Evolutionary conservation across 2,329 filamentous ascomycete species (phyloP), one percentile per base, ranked within the genome.

Genomic region (Arachnomyces sp.): DNA sequence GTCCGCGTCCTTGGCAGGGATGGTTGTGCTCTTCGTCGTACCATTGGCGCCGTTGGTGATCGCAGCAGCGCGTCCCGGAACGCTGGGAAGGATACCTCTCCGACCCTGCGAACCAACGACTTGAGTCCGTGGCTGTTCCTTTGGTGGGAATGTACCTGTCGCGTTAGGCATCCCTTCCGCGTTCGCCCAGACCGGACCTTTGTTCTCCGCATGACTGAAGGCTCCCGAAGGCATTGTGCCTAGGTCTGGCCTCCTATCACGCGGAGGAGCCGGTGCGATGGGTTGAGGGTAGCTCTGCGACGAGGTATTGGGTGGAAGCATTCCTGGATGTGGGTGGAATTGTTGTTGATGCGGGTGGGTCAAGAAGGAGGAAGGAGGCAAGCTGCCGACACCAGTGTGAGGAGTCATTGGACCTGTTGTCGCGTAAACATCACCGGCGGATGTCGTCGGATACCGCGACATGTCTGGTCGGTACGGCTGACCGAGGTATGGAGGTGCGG

Each of bases 31-130:
- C 74, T 95, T 93, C 7, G 77, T 74, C 21, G 77, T 72, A 32
- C 77, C 75, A 49, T 78, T 80, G 32, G 86, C 56, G 25, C 64
- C 65, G 47, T 70, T 66, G 34, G 82, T 71, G 25, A 85, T 80
- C 17, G 87, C 86, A 39, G 86, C 80, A 41, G 88, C 85, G 44
- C 88, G 76, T 32, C 89, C 89, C 21, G 88, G 87, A 46, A 89
- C 88, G 54, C 88, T 95, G 12, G 90, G 90, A 46, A 96, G 68
- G 30, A 95, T 93, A 36, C 90, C 90, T 51, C 90, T 79, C 48
- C 90, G 81, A 44, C 90, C 90, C 68, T 96, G 90, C 17, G 89
- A 94, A 39, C 90, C 90, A 40, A 96, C 90, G 36, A 95, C 90
- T 58, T 95, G 90, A 25, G 87, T 92, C 12, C 65, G 60, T 35